A percentile compares a stretch with the other conserved stretches of the same genome.
phyloP scores from a whole-genome alignment of 768 basidiomycete species.

The Rhodosporidiobolus odoratus region DNA sequence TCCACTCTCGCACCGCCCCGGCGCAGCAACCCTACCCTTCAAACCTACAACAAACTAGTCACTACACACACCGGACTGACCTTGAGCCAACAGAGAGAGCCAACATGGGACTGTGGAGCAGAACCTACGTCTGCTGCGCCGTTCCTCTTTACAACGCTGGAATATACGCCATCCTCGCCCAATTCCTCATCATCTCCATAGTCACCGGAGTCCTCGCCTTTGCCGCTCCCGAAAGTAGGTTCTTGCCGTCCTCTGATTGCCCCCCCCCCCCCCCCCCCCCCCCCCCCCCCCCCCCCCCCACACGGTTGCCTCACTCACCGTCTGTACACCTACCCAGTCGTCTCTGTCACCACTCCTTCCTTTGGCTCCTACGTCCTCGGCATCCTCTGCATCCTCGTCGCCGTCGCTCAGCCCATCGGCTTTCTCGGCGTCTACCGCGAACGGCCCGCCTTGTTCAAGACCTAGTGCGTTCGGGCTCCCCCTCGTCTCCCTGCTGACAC shows the following conservation, averaged over 20 bases:
- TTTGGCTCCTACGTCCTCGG: slow-evolving; percentile 71
- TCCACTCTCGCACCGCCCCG: too few species aligned
- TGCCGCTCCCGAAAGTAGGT: slow-evolving; percentile 72
- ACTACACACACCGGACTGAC: too few species aligned
- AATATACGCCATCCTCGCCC: slow-evolving; percentile 69
- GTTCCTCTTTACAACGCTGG: slow-evolving; percentile 63
- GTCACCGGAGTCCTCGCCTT: slow-evolving; percentile 67
- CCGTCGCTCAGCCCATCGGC: slow-evolving; percentile 71
- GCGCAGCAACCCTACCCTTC: too few species aligned
- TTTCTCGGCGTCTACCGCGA: slow-evolving; percentile 78
- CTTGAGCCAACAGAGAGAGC: too few species aligned
- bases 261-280: background rate
- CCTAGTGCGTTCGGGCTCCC: slow-evolving; percentile 24
- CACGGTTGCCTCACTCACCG: background rate
- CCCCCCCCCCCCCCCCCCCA: background rate
- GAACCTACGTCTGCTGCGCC: slow-evolving; percentile 37
- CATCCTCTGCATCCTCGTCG: slow-evolving; percentile 68
- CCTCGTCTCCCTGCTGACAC: background rate
- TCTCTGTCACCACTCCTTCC: slow-evolving; percentile 80
- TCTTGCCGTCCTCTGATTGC: background rate
- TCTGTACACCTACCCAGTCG: too few species aligned
- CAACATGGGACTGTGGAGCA: slow-evolving; percentile 24
- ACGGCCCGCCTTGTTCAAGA: slow-evolving; percentile 42
- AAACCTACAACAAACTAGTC: too few species aligned
- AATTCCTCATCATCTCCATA: slow-evolving; percentile 66